Evolutionary conservation across 1,284 basidiomycete species (phyloP), one percentile per base, ranked within the genome.

Genomic region (Stygiomarasmius scandens): DNA sequence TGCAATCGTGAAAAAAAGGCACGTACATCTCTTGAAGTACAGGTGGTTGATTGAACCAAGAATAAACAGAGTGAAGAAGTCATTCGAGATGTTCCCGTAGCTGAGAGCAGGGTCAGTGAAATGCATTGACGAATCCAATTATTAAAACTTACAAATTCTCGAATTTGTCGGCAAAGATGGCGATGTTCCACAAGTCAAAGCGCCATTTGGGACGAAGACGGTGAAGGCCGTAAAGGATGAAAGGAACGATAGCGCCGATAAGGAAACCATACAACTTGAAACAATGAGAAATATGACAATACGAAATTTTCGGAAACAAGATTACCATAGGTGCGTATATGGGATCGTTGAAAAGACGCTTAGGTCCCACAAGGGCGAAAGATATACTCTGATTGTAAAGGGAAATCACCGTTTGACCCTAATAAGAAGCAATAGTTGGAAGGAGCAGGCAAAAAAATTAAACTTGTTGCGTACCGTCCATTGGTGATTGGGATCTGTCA

Each of bases 371-470:
- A 11, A 67, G 61, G 6, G 59, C 66, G 49, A 67, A 67, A 0
- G 64, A 56, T 22, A 67, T 67, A 32, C 64, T 62, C 49, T 67
- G 66, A 49, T 67, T 67, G 57, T 67, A 63, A 6, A 67, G 61
- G 0, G 66, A 66, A 14, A 67, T 67, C 9, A 67, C 61, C 0
- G 58, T 65, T 62, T 64, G 63, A 20, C 66, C 66, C 65, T 66
- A 27, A n/a, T n/a, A n/a, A n/a, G n/a, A n/a, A n/a, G n/a, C n/a
- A 14, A 38, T 9, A 10, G 19, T 47, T 14, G 38, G 19, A 49
- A 41, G 32, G 14, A 16, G 16, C 36, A 41, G 11, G 22, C 20
- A 8, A 10, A 14, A 12, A 32, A 12, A 32, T 32, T 32, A 5
- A 32, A 6, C 12, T 5, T 12, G 29, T 16, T 22, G 59, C 61